Evolutionary conservation across 176 grass and related monocot genomes (phyloP).

Genomic region (Oryza longistaminata): DNA sequence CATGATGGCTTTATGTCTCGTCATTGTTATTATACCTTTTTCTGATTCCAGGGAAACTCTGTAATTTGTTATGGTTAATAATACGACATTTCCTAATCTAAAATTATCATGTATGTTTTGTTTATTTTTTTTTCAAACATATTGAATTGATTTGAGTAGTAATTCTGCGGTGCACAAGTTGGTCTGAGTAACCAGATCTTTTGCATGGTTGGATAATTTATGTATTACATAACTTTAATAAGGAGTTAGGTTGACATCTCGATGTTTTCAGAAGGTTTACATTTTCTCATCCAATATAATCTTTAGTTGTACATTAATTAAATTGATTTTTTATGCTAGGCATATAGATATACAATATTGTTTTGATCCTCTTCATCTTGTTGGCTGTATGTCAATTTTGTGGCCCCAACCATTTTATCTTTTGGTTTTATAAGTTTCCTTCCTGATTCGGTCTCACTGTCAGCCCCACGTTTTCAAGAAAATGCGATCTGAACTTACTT

Average conservation of each 20-base stretch:
- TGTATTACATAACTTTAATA: slow-evolving; percentile 1
- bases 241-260: not conserved
- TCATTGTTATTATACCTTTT: slow-evolving; percentile 5
- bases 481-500: slow-evolving; percentile 85
- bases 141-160: slow-evolving; percentile 2
- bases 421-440: not conserved
- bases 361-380: slow-evolving; percentile 2
- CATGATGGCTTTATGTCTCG: not conserved
- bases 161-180: slow-evolving; percentile 9
- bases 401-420: slow-evolving; percentile 1
- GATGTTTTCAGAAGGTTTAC: not conserved
- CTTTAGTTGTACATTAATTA: slow-evolving; percentile 8
- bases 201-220: not conserved
- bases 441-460: slow-evolving; percentile 13
- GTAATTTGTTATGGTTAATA: not conserved
- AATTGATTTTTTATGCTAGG: not conserved
- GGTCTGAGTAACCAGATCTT: slow-evolving; percentile 5
- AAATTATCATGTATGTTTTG: not conserved
- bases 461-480: slow-evolving; percentile 79
- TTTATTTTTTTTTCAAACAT: slow-evolving; percentile 17
- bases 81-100: not conserved
- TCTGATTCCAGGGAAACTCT: slow-evolving; percentile 7
- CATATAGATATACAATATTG: slow-evolving; percentile 6
- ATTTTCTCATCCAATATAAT: not conserved
- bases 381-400: slow-evolving; percentile 25